These are phyloP conservation scores for Erodium moschatum DNA, from an alignment of 441 rosid genomes.

Conservation along the genomic window DNA sequence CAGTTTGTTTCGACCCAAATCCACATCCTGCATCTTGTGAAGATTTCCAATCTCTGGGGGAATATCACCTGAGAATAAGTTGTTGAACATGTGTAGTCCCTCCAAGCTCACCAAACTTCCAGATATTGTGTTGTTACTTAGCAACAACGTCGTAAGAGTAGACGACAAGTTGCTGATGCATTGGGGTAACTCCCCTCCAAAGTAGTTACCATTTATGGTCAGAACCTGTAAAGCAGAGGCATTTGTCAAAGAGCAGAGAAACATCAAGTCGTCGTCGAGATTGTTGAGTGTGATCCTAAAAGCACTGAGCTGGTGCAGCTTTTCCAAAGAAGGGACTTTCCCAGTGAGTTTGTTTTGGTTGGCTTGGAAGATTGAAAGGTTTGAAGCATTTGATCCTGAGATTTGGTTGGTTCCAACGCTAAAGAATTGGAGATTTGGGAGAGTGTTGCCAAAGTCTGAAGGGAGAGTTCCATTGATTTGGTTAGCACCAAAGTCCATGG, in stretches of 20 bases:
- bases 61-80: slow-evolving; percentile 14
- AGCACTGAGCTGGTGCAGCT: background rate
- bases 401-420: slow-evolving; percentile 1
- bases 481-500: background rate
- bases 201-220: background rate
- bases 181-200: slow-evolving; percentile 22
- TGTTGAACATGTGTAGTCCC: background rate
- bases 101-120: slow-evolving; percentile 18
- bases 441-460: slow-evolving; percentile 9
- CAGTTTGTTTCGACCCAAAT: background rate
- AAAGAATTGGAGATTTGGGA: slow-evolving; percentile 13
- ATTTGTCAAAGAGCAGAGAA: slow-evolving; percentile 23
- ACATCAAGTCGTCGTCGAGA: slow-evolving; percentile 17
- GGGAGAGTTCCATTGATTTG: slow-evolving; percentile 23
- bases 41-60: slow-evolving; percentile 12
- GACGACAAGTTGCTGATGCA: slow-evolving; percentile 22
- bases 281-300: background rate
- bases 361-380: background rate
- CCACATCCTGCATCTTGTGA: background rate
- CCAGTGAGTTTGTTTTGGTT: slow-evolving; percentile 4
- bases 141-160: background rate
- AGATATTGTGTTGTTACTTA: background rate
- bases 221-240: background rate
- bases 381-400: slow-evolving; percentile 24
- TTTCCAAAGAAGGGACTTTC: slow-evolving; percentile 1